Conservation (phyloP, 352 stramenopile genomes). For the Aphanomyces stellatus region DNA sequence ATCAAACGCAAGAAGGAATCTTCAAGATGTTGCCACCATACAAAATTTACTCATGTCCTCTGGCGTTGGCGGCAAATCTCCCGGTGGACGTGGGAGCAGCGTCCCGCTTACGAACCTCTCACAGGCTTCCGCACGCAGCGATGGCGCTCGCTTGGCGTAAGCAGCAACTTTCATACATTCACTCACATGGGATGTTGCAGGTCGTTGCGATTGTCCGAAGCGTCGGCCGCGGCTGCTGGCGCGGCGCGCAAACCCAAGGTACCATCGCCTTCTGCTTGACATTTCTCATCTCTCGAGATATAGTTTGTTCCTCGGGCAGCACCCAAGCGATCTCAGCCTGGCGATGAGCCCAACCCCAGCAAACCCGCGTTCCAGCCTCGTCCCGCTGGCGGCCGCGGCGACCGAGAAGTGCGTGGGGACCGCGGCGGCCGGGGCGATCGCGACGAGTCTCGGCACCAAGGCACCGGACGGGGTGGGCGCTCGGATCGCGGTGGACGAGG, state of each 20-base stretch:
- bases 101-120: background rate
- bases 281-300: background rate
- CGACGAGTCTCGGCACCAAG: no score
- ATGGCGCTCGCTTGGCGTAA: background rate
- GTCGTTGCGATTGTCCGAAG: background rate
- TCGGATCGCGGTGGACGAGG: background rate
- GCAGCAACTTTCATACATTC: no score
- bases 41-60: background rate
- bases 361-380: background rate
- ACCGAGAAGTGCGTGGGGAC: background rate
- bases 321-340: background rate
- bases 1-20: background rate
- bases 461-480: background rate
- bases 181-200: no score
- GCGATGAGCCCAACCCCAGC: background rate
- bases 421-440: background rate
- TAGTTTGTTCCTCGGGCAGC: constrained; percentile 19
- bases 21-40: constrained; percentile 2
- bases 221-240: background rate
- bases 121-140: background rate
- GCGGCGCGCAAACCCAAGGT: background rate
- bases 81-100: background rate
- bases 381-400: background rate
- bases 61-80: background rate
- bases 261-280: no score